Conservation (phyloP, 805 yeast genomes). For the Teunomyces cretensis region DNA sequence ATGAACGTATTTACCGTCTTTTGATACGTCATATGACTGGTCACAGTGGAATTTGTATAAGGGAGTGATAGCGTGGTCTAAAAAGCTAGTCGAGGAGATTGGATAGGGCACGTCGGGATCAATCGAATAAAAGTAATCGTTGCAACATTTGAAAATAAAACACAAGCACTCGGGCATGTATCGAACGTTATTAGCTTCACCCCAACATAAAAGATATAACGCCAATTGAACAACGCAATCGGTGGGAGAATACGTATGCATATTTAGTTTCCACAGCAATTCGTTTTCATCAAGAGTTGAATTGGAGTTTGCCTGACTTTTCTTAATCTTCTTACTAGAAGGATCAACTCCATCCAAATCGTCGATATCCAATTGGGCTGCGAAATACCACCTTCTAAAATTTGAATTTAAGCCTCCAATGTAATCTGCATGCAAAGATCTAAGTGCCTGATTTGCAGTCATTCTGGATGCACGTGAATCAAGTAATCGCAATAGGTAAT, state of each 20-base stretch:
- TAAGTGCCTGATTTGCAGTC: conserved; percentile 55
- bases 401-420: conserved; percentile 71
- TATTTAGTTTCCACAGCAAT: conserved; percentile 49
- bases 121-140: conserved; percentile 58
- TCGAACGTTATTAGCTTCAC: conserved; percentile 82
- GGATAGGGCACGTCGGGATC: conserved; percentile 31
- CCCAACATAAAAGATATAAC: conserved; percentile 78
- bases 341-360: conserved; percentile 36
- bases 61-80: conserved; percentile 75
- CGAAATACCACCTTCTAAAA: conserved; percentile 75
- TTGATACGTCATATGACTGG: conserved; percentile 45
- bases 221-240: conserved; percentile 66
- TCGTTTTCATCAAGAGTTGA: conserved; percentile 43
- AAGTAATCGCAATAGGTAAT: conserved; percentile 56
- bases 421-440: conserved; percentile 68
- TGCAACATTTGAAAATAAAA: conserved; percentile 79
- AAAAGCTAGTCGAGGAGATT: conserved; percentile 39
- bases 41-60: conserved; percentile 60
- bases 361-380: conserved; percentile 64
- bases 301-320: conserved; percentile 11
- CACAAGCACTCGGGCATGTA: conserved; percentile 90
- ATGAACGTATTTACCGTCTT: conserved; percentile 44
- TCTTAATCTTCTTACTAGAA: conserved; percentile 21
- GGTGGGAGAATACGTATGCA: conserved; percentile 49
- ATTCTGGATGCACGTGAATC: conserved; percentile 71